Conservation (phyloP, 78 protist genomes). For the Mantamonas sphyraenae region DNA sequence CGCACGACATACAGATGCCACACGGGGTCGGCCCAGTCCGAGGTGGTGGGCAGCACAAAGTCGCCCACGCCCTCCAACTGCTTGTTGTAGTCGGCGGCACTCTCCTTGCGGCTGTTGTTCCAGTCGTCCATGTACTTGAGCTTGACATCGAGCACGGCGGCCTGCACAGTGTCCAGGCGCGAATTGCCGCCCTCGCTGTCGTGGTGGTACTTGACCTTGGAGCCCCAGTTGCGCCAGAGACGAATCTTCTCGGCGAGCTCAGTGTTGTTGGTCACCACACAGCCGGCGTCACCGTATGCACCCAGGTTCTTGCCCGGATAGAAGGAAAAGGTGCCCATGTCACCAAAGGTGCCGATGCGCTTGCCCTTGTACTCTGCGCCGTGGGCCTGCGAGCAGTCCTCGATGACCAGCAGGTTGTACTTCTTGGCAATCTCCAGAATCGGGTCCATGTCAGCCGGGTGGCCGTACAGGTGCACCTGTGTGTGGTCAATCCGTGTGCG, state of each 20-base stretch:
- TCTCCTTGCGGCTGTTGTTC: background rate
- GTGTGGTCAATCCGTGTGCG: no score
- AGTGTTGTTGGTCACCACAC: background rate
- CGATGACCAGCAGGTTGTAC: background rate
- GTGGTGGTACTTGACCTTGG: background rate
- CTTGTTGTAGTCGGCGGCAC: background rate
- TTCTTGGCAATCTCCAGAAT: background rate
- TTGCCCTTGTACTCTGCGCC: background rate
- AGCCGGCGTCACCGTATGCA: background rate
- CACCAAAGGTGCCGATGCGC: background rate
- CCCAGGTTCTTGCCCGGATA: background rate
- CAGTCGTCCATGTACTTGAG: background rate
- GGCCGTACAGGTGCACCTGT: background rate
- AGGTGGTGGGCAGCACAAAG: background rate
- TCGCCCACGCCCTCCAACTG: background rate
- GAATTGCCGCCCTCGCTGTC: background rate
- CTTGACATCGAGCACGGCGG: background rate
- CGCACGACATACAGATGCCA: background rate
- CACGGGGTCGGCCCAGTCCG: background rate
- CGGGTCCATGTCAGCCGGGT: background rate
- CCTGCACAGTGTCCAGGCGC: background rate
- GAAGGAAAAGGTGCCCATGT: background rate
- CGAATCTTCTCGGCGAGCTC: background rate
- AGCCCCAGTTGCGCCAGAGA: background rate
- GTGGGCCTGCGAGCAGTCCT: background rate